phyloP scores from a whole-genome alignment of 805 yeast species.

The Candida maris region DNA sequence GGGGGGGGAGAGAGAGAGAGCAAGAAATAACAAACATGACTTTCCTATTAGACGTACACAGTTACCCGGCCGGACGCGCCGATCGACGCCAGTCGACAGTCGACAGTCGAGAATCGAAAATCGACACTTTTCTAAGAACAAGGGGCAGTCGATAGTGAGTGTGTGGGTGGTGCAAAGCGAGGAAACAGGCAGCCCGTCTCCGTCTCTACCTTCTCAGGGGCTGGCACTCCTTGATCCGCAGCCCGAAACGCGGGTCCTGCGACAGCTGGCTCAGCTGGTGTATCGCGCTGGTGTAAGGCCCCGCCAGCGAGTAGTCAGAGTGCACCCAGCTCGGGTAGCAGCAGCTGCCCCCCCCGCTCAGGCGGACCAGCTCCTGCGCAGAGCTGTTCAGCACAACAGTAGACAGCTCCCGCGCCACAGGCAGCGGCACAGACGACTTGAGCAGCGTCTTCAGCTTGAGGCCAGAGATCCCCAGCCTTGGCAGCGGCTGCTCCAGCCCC shows the following conservation, averaged over 20 bases:
- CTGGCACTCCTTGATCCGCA: slow-evolving; percentile 58
- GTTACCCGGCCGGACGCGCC: no score
- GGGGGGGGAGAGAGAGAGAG: no score
- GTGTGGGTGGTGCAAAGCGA: no score
- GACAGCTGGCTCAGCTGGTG: slow-evolving; percentile 54
- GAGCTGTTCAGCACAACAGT: slow-evolving; percentile 61
- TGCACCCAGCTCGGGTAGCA: slow-evolving; percentile 86
- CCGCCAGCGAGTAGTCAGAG: slow-evolving; percentile 62
- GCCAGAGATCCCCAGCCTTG: slow-evolving; percentile 68
- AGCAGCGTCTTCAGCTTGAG: slow-evolving; percentile 61
- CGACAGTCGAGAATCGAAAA: background rate
- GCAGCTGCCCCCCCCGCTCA: slow-evolving; percentile 73
- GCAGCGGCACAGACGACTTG: slow-evolving; percentile 49
- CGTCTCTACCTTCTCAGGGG: slow-evolving; percentile 39
- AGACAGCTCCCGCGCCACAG: slow-evolving; percentile 73
- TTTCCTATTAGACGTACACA: no score
- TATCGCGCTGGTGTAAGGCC: slow-evolving; percentile 43
- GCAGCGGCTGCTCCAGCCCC: slow-evolving; percentile 73
- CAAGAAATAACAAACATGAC: no score
- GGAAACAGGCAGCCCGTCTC: background rate
- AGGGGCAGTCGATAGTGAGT: slow-evolving; percentile 3
- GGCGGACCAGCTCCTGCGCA: slow-evolving; percentile 58
- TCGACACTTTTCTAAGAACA: slow-evolving; percentile 3
- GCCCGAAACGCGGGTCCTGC: slow-evolving; percentile 68
- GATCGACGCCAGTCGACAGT: no score